Evolutionary conservation across 1,139 yeast genomes (phyloP), one percentile per base, ranked within the genome.

Genomic region (Kluyveromyces sp.): DNA sequence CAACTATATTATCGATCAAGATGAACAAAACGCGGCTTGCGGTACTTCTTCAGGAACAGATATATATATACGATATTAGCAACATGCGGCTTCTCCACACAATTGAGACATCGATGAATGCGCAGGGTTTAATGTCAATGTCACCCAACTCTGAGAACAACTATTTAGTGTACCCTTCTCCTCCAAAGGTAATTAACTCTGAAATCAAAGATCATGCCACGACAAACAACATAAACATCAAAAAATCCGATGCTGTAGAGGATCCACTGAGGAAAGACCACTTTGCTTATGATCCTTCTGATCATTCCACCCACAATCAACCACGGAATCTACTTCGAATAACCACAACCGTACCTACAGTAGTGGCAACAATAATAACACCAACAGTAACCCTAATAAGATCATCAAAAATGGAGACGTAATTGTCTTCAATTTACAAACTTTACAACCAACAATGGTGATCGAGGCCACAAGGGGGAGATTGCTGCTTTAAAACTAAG

Each of bases 391-490:
- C 48, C 50, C 42, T 4, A 40, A 49, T 42, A 39, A 51, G 41
- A 67, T 72, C 43, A 50, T 55, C 69, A 69, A 77, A 41, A 78
- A 84, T 26, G 98, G 98, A 0, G 98, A 92, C 62, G 95, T 90
- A 25, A 83, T 89, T 4, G 75, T 92, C 10, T 90, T 88, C 63
- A 88, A 92, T 60, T 77, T 90, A 35, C 70, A 76, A 42, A 73
- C 86, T 0, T 64, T 90, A 48, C 95, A 88, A 57, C 97, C 97
- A 0, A 69, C 86, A 25, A 83, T 88, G 50, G 96, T 90, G 2
- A 82, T 92, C 36, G 96, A 88, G 59, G 98, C 98, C 98, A 92
- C 64, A 87, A 88, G 59, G 81, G 95, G 1, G 79, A 85, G 10
- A 70, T 92, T 46, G 90, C 97, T 0, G 84, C 90, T 1, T 70